Evolutionary conservation across 352 stramenopile species (phyloP), one percentile per base, ranked within the genome.

Genomic region (Lagenidium giganteum): DNA sequence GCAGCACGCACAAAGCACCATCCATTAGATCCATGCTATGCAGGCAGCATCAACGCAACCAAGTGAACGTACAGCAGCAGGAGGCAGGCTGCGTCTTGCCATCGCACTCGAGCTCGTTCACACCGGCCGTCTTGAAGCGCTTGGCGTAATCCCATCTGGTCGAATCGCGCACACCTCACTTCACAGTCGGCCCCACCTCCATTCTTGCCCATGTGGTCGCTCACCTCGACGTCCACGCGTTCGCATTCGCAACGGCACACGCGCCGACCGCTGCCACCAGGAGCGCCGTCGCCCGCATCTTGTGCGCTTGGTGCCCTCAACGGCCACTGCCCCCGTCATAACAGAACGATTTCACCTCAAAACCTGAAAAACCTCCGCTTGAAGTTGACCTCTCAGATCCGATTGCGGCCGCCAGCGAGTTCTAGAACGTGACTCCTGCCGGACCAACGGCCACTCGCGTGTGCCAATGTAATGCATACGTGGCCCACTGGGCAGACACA

Each of bases 101-200:
- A 9, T 77, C 64, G 42, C 77, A 93, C 24, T 84, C 59, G 38
- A 93, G 61, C 38, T 88, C 57, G 9, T 45, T 43, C 37, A 86
- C 66, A 1, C 78, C 80, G 25, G 68, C 58, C 29, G 72, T 67
- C 29, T 70, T 67, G 50, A 93, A 93, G 26, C 66, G 67, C 64
- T 87, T 88, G n/a, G 75, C 82, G 50, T 85, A 67, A 49, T 90
- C 69, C 80, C 80, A 93, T 36, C 80, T 88, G 21, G 3, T 3
- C 9, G 16, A 8, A 13, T 20, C 22, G n/a, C 35, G 18, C 35
- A 27, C 35, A 42, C 8, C 4, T 13, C 21, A 36, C 13, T 8
- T 13, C 54, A 27, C 5, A 42, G 21, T 36, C 11, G 25, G 53
- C 34, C 30, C 39, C 16, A 13, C 24, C 16, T 33, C 40, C 36